Base-by-base conservation (phyloP, 306 rosid genomes). In the Coriaria nepalensis region DNA sequence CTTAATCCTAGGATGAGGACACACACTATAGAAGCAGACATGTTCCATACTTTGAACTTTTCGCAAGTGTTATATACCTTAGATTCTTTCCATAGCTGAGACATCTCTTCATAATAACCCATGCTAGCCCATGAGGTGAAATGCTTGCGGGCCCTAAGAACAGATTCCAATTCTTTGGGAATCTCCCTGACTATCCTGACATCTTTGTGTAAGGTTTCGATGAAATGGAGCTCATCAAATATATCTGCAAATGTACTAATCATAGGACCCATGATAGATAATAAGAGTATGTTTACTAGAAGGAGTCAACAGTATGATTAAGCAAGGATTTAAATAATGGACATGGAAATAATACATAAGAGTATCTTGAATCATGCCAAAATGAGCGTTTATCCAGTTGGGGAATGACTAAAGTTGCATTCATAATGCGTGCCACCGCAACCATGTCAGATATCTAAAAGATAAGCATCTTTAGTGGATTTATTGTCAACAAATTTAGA, bases 381-480 rank as follows among this genome's bases (percentile, higher is more conserved):
- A 87, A 87, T 41, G 96, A 87, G 44, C 93, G 87, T 54, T 73
- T 87, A 65, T 87, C 96, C 57, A 87, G 68, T 65, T 75, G 94
- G 47, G 96, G 96, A 59, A 87, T 73, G 66, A 87, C 94, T 49
- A 87, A 72, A 52, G 94, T 87, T 43, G 93, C 94, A 68, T 87
- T 82, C 92, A 87, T 77, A 44, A 82, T 78, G 57, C 56, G 82
- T 42, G 96, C 94, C 61, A 87, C 93, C 62, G 85, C 90, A 54
- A 87, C 96, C 93, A 87, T 80, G 77, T 87, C 96, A 4, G 96
- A 68, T 70, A 87, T 87, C 96, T 87, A 56, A 38, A 32, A 60
- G 52, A 68, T 65, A 53, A 55, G 10, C 55, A 39, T 29, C 9
- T n/a, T 57, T 50, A 43, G 54, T 10, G 46, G 64, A 39, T 35